Evolutionary conservation across 768 basidiomycete species (phyloP).

Genomic region (Hygrocybe punicea): DNA sequence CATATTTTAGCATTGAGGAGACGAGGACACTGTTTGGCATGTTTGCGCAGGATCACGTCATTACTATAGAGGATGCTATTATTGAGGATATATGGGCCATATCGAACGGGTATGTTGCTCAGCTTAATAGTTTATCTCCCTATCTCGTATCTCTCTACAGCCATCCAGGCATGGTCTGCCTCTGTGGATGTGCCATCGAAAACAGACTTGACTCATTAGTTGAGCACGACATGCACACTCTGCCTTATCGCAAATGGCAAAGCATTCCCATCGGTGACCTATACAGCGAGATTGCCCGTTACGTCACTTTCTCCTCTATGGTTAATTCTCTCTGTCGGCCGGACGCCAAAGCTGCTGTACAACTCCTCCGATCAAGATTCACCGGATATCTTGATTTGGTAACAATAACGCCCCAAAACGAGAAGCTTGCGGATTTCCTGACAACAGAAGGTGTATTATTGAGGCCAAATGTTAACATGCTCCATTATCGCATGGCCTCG

Average conservation of each 20-base stretch:
- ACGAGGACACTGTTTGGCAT: not conserved
- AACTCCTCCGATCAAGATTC: constrained; percentile 9
- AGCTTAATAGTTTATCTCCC: not conserved
- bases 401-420: not conserved
- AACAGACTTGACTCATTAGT: not conserved
- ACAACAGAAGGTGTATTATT: constrained; percentile 4
- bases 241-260: constrained; percentile 6
- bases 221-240: not conserved
- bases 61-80: not conserved
- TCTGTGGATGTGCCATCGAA: not conserved
- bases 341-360: constrained; percentile 3
- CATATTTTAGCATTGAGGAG: constrained; percentile 2
- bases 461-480: not conserved
- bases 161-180: not conserved
- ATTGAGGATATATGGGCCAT: constrained; percentile 1
- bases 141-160: not conserved
- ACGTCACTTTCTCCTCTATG: constrained; percentile 11
- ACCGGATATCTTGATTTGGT: constrained; percentile 6
- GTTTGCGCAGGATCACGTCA: not conserved
- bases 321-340: constrained; percentile 5
- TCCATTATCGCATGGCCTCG: not conserved
- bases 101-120: constrained; percentile 2
- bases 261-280: constrained; percentile 2
- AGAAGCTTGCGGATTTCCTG: not conserved
- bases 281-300: constrained; percentile 2